Base-by-base conservation (phyloP, 768 basidiomycete species). In the Tephrocybe sp. region DNA sequence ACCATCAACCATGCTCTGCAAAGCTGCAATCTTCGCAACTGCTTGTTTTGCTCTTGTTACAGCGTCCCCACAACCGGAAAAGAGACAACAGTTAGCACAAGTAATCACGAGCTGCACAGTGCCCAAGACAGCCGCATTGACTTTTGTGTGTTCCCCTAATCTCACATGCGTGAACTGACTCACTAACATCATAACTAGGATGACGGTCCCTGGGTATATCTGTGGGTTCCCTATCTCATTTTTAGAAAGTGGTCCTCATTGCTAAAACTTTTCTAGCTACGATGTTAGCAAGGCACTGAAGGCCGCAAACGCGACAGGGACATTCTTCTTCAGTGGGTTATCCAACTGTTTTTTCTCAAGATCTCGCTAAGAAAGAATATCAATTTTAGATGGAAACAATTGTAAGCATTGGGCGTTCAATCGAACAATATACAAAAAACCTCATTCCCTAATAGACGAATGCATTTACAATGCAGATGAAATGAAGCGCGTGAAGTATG, bases 281-380 rank as follows among this genome's bases (percentile, higher is more conserved):
- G 68, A 73, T 43, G 58, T 73, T 45, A 65, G 64, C 54, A 65
- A 73, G 31, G 64, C 70, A 8, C 62, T 74, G 13, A 57, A 58
- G 6, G 63, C 60, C 11, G 68, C 65, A 35, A 66, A 65, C 36
- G 70, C 68, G 6, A 72, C 62, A 8, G 75, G 68, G 5, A 75
- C 75, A 0, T 77, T 77, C 58, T 77, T 76, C 66, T 69, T 72
- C 56, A 73, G 72, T 73, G 57, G n/a, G 72, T 65, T 23, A 17
- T 39, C 20, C 22, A 19, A 13, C 26, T 6, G n/a, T n/a, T 32
- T n/a, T 23, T 22, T 26, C 12, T 49, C 7, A 11, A 26, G 41
- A 12, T 34, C 16, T 34, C 3, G 31, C 19, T 10, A 11, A 48
- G 16, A 38, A n/a, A n/a, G 17, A 19, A 7, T 6, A 12, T 14